Conservation (phyloP, 495 filamentous ascomycete species). For the Penicillium tannophilum region DNA sequence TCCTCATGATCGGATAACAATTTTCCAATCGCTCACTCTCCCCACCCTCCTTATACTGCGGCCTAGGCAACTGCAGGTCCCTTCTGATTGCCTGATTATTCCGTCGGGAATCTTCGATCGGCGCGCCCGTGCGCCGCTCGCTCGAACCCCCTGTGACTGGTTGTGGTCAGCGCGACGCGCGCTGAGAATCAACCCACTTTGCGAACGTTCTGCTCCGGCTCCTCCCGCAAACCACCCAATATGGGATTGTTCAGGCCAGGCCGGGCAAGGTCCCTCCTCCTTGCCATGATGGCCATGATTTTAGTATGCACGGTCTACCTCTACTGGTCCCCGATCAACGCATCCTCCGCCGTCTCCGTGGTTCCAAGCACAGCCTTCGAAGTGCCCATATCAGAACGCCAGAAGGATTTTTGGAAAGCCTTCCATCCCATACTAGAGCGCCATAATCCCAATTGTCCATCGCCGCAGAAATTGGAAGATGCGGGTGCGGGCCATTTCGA, state of each 20-base stretch:
- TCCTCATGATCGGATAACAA: neutral
- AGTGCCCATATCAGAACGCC: conserved; percentile 39
- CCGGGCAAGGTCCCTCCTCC: conserved; percentile 35
- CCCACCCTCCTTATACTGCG: neutral
- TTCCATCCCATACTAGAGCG: conserved; percentile 38
- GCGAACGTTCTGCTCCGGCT: neutral
- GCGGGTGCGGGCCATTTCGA: conserved; percentile 34
- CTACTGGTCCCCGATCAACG: conserved; percentile 38
- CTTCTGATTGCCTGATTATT: conserved; percentile 7
- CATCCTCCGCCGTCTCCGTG: conserved; percentile 37
- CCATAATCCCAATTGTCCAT: conserved; percentile 34
- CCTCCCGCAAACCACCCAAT: conserved; percentile 2
- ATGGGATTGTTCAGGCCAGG: conserved; percentile 39
- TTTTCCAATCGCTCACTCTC: neutral
- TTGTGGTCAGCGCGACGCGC: conserved; percentile 1
- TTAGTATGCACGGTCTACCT: conserved; percentile 43
- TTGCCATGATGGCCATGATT: conserved; percentile 31
- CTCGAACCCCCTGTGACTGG: conserved; percentile 20
- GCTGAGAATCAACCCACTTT: neutral
- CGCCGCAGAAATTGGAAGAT: conserved; percentile 30
- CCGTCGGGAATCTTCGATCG: conserved; percentile 16
- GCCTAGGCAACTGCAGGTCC: neutral
- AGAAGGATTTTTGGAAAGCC: conserved; percentile 44
- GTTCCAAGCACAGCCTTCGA: conserved; percentile 43
- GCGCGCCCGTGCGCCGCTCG: conserved; percentile 27